A percentile compares a stretch with the other conserved stretches of the same genome.
Evolutionary conservation across 441 rosid genomes (phyloP).

Genomic region (Gossypium gossypioides): DNA sequence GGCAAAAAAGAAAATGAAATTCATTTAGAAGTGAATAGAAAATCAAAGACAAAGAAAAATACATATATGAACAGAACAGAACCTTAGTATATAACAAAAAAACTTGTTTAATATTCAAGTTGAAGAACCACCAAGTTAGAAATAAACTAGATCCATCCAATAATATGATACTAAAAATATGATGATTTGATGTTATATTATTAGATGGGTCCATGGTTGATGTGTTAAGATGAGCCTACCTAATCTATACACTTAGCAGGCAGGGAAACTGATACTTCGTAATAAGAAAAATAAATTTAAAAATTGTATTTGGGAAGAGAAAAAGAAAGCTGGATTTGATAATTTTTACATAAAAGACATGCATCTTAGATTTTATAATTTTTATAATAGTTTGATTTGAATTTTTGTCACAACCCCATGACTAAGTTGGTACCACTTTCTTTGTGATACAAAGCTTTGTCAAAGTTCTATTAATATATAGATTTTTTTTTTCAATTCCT

Average conservation of each 20-base stretch:
- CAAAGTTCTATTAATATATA: neutral
- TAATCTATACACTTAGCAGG: neutral
- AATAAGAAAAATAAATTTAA: too few species aligned
- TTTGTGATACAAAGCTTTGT: neutral
- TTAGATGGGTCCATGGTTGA: neutral
- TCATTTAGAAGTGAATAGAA: too few species aligned
- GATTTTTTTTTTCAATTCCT: neutral
- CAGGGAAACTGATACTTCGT: too few species aligned
- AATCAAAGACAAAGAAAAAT: too few species aligned
- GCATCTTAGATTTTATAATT: neutral
- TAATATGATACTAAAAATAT: neutral
- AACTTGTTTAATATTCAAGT: too few species aligned
- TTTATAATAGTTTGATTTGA: neutral
- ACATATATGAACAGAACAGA: too few species aligned
- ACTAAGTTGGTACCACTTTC: neutral
- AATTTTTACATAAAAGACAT: neutral
- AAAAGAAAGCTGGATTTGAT: too few species aligned
- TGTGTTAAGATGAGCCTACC: neutral
- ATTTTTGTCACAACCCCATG: neutral
- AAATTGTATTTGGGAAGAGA: too few species aligned
- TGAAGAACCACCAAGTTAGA: neutral
- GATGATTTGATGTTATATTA: neutral
- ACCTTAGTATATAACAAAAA: too few species aligned
- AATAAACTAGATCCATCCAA: neutral
- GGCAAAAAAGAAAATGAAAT: too few species aligned